These are phyloP conservation scores for Nakaseomyces nivariensis DNA, from an alignment of 1,139 yeast species.

Conservation along the genomic window DNA sequence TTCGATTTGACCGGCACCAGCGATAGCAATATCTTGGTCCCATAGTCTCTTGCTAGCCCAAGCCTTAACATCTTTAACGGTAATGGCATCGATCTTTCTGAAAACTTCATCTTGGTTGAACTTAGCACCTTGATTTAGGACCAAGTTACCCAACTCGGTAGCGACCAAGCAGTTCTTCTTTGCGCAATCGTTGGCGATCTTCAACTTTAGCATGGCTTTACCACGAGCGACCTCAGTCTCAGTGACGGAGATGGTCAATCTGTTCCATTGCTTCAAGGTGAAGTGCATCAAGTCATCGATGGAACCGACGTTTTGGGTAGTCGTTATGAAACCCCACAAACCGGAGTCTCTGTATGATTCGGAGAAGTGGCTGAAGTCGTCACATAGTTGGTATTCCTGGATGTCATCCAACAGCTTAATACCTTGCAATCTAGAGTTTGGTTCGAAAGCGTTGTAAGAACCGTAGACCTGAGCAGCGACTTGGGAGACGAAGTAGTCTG, in stretches of 20 bases:
- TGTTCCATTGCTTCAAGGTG: constrained; percentile 77
- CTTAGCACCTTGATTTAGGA: constrained; percentile 53
- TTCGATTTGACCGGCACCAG: constrained; percentile 81
- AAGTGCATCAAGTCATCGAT: constrained; percentile 73
- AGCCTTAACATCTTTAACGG: constrained; percentile 48
- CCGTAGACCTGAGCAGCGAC: constrained; percentile 70
- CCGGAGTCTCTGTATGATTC: constrained; percentile 66
- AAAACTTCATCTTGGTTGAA: constrained; percentile 50
- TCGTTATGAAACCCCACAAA: constrained; percentile 72
- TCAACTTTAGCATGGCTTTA: constrained; percentile 58
- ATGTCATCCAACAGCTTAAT: constrained; percentile 74
- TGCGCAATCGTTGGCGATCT: constrained; percentile 41
- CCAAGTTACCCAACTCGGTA: constrained; percentile 49
- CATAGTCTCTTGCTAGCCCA: constrained; percentile 72
- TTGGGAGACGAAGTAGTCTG: constrained; percentile 57
- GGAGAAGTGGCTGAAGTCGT: constrained; percentile 61
- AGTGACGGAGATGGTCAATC: constrained; percentile 63
- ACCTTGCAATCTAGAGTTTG: constrained; percentile 60
- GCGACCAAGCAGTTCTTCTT: constrained; percentile 43
- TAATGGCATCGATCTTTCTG: constrained; percentile 53
- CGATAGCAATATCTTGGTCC: constrained; percentile 76
- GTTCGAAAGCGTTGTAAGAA: constrained; percentile 42
- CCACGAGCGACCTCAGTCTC: constrained; percentile 74
- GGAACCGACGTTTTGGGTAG: constrained; percentile 45
- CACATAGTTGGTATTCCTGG: constrained; percentile 63